A percentile compares a stretch with the other conserved stretches of the same genome.
These are phyloP conservation scores for Malassezia pachydermatis DNA, from an alignment of 1,284 basidiomycete species.

Conservation along the genomic window DNA sequence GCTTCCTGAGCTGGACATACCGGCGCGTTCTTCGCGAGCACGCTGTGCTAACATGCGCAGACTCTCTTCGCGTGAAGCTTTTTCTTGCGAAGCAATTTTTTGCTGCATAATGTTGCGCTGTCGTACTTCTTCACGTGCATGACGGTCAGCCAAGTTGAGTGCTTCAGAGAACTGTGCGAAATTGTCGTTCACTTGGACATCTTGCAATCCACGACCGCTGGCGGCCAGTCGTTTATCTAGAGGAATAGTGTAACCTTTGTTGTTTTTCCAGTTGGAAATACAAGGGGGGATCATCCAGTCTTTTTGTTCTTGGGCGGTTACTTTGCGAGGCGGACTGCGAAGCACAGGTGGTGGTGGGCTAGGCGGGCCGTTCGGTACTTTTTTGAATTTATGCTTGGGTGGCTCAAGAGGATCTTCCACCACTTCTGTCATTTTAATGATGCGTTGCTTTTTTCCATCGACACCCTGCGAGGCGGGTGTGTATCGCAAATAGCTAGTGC, in stretches of 20 bases:
- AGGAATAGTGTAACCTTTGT: conserved; percentile 99
- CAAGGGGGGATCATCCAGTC: conserved; percentile 99
- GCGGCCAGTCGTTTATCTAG: conserved; percentile 96
- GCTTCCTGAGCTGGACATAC: conserved; percentile 51
- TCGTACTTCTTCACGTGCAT: conserved; percentile 93
- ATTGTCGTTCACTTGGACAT: conserved; percentile 97
- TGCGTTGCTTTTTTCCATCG: conserved; percentile 71
- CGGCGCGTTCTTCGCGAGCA: conserved; percentile 83
- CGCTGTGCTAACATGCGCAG: conserved; percentile 84
- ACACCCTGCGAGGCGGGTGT: conserved; percentile 71
- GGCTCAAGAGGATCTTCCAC: conserved; percentile 90
- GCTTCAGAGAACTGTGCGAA: conserved; percentile 98
- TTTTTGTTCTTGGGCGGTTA: conserved; percentile 92
- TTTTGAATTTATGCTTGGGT: conserved; percentile 94
- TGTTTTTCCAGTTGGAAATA: conserved; percentile 99
- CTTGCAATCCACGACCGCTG: conserved; percentile 90
- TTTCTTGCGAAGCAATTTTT: conserved; percentile 94
- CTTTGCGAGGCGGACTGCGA: conserved; percentile 86
- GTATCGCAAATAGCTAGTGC: conserved; percentile 69
- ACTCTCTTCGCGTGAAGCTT: conserved; percentile 91
- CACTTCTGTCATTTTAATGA: conserved; percentile 82
- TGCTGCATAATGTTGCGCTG: conserved; percentile 96
- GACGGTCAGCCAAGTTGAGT: conserved; percentile 88
- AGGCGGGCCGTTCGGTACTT: conserved; percentile 87
- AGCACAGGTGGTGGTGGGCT: conserved; percentile 95